Base-by-base conservation (phyloP, 164 flowering plant genomes). In the Piper longum region DNA sequence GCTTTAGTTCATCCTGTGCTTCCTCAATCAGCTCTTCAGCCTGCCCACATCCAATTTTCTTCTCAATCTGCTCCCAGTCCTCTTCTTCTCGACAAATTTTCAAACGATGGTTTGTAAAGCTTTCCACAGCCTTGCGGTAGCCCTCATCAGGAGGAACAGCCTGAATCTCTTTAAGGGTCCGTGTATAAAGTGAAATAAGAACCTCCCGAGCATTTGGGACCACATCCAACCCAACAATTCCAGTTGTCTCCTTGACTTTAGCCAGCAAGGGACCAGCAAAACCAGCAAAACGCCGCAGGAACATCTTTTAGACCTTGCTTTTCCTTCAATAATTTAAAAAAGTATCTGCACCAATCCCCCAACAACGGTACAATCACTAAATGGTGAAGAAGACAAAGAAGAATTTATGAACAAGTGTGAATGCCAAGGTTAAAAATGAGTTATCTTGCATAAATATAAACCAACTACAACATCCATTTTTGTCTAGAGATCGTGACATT, bases 1-100 rank as follows among this genome's bases (percentile, higher is more conserved):
- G 93, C 17, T 66, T 85, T 77, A 93, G 91, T 76, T 93, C 99
- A 66, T 93, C 97, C 59, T 74, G 76, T 5, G 99, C 99, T 68
- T 90, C 97, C 71, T 90, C 96, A 58, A 93, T 87, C 65, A 93
- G 84, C 79, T 93, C 99, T 71, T 93, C 99, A 68, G 90, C 96
- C 81, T 93, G 97, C n/a, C 97, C 97, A 54, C 96, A 88, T 2
- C 87, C 88, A 18, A 93, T 69, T 4, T 78, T 79, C 72, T 81
- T 82, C 86, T 93, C 96, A 74, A 93, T 93, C 67, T 41, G 56
- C 70, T 88, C 99, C 99, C 97, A 93, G 63, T 93, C 97, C 16
- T 80, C 74, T 60, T 90, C 97, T 73, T 93, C 96, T 66, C 80
- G 70, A 71, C 99, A 93, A 1, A 85, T 89, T 73, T 80, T 74